A percentile compares a stretch with the other conserved stretches of the same genome.
These are phyloP conservation scores for Pseudodiploospora longispora DNA, from an alignment of 2,329 filamentous ascomycete genomes.

Conservation along the genomic window DNA sequence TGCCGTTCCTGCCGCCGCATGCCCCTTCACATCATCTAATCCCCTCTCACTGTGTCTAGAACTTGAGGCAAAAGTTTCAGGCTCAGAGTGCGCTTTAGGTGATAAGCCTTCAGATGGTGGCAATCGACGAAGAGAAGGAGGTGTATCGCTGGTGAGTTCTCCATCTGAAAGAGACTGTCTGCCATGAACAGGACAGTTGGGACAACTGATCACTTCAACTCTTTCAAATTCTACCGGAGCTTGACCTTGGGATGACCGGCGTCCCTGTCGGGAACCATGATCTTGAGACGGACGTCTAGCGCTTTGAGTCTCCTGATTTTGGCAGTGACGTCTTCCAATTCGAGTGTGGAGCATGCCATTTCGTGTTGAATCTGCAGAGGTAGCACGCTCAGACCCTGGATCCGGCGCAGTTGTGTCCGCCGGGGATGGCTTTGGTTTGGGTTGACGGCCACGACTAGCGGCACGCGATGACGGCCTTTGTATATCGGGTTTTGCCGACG, in stretches of 20 bases:
- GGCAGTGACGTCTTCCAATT: not conserved
- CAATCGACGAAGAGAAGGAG: slow-evolving; percentile 10
- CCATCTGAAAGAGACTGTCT: slow-evolving; percentile 1
- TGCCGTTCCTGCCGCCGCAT: too few species aligned
- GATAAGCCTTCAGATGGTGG: slow-evolving; percentile 8
- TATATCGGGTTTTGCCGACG: not conserved
- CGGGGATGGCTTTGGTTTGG: not conserved
- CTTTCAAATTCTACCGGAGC: slow-evolving; percentile 9
- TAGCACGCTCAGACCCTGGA: not conserved
- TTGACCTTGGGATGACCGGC: not conserved
- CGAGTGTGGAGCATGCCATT: not conserved
- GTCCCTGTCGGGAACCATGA: not conserved
- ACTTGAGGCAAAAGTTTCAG: too few species aligned
- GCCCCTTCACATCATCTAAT: too few species aligned
- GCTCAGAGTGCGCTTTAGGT: too few species aligned
- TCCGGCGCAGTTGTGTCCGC: not conserved
- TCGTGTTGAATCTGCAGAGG: slow-evolving; percentile 6
- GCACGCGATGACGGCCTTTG: not conserved
- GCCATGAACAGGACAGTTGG: slow-evolving; percentile 13
- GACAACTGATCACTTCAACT: slow-evolving; percentile 12
- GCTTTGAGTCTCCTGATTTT: not conserved
- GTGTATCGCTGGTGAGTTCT: not conserved
- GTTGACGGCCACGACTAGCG: slow-evolving; percentile 6
- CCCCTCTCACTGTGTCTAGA: too few species aligned
- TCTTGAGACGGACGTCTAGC: not conserved